Evolutionary conservation across 2,329 filamentous ascomycete genomes (phyloP).

Genomic region (Paracoccidioides brasiliensis): DNA sequence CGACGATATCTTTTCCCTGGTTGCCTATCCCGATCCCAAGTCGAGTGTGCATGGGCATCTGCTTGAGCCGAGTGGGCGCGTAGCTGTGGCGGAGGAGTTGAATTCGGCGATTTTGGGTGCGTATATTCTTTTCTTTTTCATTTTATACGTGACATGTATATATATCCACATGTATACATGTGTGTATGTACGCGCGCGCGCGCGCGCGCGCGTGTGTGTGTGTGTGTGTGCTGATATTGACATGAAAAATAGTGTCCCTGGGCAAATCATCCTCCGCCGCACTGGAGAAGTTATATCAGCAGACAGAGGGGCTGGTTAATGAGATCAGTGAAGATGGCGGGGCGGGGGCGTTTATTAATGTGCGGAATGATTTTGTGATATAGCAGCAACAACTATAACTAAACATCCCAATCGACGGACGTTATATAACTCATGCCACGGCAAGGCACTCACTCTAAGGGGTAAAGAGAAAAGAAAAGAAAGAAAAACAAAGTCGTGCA

Average conservation of each 20-base stretch:
- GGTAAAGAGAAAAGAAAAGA: too few relatives aligned
- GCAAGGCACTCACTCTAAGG: too few relatives aligned
- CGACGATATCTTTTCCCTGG: constrained; percentile 71
- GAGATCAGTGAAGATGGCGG: constrained; percentile 69
- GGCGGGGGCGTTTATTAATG: constrained; percentile 69
- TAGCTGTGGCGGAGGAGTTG: constrained; percentile 76
- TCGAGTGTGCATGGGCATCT: constrained; percentile 65
- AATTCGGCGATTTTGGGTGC: constrained; percentile 85
- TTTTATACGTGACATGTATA: not conserved
- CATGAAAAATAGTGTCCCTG: constrained; percentile 52
- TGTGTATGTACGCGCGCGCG: too few relatives aligned
- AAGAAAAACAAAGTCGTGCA: too few relatives aligned
- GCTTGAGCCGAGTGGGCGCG: constrained; percentile 60
- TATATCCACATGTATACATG: too few relatives aligned
- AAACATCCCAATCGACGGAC: too few relatives aligned
- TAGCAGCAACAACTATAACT: constrained; percentile 9
- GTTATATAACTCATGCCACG: too few relatives aligned
- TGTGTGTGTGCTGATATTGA: constrained; percentile 13
- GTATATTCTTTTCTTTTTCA: constrained; percentile 22
- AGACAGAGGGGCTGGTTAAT: constrained; percentile 75
- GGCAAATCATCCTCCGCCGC: constrained; percentile 81
- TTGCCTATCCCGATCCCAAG: constrained; percentile 74
- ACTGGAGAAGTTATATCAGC: constrained; percentile 71
- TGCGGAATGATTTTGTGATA: constrained; percentile 38
- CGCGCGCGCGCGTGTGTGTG: too few relatives aligned